Evolutionary conservation across 2,329 filamentous ascomycete genomes (phyloP), one percentile per base, ranked within the genome.

Genomic region (Aspergillus jensenii): DNA sequence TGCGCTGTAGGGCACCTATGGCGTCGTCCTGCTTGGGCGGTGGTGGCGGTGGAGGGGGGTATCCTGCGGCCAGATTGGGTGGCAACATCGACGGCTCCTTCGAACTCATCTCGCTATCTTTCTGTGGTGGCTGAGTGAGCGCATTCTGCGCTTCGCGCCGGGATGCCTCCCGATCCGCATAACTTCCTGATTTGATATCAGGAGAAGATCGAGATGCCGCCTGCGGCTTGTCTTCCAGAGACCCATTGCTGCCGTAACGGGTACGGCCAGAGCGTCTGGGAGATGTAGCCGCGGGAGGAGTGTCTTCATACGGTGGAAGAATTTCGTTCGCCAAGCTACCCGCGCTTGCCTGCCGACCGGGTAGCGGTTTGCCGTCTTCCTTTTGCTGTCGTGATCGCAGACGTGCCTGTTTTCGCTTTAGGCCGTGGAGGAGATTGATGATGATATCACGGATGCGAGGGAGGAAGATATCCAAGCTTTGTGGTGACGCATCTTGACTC

Each of bases 401-500:
- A 68, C 92, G 91, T 70, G 96, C 93, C 72, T 99, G 95, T 75
- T 99, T 99, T 75, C 93, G 89, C 80, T 99, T 99, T 62, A 99
- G 78, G 2, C 95, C 95, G 73, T 99, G 95, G 8, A 99, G 84
- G 31, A 99, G 82, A 72, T 96, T 97, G 75, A 99, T 98, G 71
- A 99, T 99, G 69, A 99, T 99, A 74, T 99, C 95, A 67, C 95
- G 88, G 74, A 99, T 99, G 59, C 90, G 87, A 1, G 95, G 95
- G 33, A 99, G 81, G 74, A 96, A 99, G 72, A 90, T 90, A 74
- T 99, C 95, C 60, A 99, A 82, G 74, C 93, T 97, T 71, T 96
- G 89, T 50, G 93, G 88, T 66, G 91, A 97, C 5, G 95, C 95
- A 77, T 98, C 93, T 71, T 99, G 95, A 74, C 93, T 98, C 37